Evolutionary conservation across 2,329 filamentous ascomycete species (phyloP).

Genomic region (Nannizzia gypsea): DNA sequence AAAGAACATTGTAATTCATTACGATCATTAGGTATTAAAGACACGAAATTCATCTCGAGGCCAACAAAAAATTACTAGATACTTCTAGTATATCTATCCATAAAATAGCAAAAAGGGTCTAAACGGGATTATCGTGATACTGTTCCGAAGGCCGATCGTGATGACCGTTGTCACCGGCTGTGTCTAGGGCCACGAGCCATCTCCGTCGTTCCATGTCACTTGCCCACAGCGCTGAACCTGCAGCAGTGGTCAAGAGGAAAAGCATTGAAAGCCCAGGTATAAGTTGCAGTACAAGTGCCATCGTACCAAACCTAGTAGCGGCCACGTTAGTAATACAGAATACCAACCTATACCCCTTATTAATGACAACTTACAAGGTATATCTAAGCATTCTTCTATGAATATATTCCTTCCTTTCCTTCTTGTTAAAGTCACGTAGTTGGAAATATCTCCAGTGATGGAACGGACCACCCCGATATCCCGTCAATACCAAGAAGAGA

Average conservation of each 20-base stretch:
- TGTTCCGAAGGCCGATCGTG: slow-evolving; percentile 18
- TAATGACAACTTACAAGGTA: slow-evolving; percentile 49
- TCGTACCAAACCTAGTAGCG: slow-evolving; percentile 57
- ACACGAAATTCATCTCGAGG: neutral
- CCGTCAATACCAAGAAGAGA: slow-evolving; percentile 77
- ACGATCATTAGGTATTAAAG: neutral
- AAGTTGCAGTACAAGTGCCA: slow-evolving; percentile 75
- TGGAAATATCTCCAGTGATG: slow-evolving; percentile 87
- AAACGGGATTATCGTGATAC: slow-evolving; percentile 28
- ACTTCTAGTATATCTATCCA: neutral
- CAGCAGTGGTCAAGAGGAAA: slow-evolving; percentile 77
- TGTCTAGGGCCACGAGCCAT: neutral
- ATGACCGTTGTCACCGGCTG: neutral
- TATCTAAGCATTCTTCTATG: slow-evolving; percentile 64
- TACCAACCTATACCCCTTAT: neutral
- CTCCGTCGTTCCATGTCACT: slow-evolving; percentile 53
- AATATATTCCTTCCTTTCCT: slow-evolving; percentile 60
- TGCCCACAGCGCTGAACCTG: slow-evolving; percentile 77
- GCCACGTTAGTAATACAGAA: neutral
- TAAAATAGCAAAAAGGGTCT: neutral
- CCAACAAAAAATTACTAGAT: neutral
- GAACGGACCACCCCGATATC: slow-evolving; percentile 74
- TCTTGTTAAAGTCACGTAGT: slow-evolving; percentile 60
- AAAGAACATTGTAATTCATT: neutral
- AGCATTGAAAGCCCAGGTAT: slow-evolving; percentile 86